phyloP scores from a whole-genome alignment of 1,139 yeast genomes.

The Debaryomyces coudertii region DNA sequence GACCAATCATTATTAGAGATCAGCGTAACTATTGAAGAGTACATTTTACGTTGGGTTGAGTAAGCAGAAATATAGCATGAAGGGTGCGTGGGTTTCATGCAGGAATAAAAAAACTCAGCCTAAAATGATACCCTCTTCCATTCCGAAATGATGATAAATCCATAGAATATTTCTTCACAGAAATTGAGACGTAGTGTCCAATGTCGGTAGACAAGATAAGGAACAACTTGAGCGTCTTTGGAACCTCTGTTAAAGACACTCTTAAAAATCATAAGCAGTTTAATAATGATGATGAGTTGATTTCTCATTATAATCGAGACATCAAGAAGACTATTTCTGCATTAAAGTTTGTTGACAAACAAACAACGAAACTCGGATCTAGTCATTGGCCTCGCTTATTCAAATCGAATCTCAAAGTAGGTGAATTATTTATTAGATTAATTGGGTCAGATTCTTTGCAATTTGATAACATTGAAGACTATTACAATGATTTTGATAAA shows the following conservation, averaged over 20 bases:
- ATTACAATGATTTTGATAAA: conserved; percentile 38
- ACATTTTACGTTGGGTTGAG: too few species aligned
- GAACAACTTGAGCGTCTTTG: conserved; percentile 7
- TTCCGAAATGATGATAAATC: conserved; percentile 1
- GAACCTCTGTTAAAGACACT: conserved; percentile 22
- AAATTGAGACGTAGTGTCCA: not conserved
- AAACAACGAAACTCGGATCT: conserved; percentile 36
- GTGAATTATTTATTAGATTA: conserved; percentile 34
- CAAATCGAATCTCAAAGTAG: conserved; percentile 35
- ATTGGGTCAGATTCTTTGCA: conserved; percentile 45
- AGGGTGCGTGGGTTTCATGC: not conserved
- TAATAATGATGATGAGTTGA: conserved; percentile 46
- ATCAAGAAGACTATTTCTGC: conserved; percentile 46
- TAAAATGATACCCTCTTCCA: conserved; percentile 6
- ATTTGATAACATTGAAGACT: conserved; percentile 48
- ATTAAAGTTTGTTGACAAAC: conserved; percentile 41
- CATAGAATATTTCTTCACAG: not conserved
- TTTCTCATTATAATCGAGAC: conserved; percentile 48
- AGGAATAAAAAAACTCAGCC: conserved; percentile 2
- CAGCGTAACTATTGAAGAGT: too few species aligned
- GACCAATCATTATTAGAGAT: too few species aligned
- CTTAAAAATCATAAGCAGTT: conserved; percentile 25
- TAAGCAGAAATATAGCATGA: not conserved
- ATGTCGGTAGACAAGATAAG: conserved; percentile 7
- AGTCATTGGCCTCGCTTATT: conserved; percentile 41